phyloP scores from a whole-genome alignment of 179 eudicot genomes.

The Corrigiola litoralis region DNA sequence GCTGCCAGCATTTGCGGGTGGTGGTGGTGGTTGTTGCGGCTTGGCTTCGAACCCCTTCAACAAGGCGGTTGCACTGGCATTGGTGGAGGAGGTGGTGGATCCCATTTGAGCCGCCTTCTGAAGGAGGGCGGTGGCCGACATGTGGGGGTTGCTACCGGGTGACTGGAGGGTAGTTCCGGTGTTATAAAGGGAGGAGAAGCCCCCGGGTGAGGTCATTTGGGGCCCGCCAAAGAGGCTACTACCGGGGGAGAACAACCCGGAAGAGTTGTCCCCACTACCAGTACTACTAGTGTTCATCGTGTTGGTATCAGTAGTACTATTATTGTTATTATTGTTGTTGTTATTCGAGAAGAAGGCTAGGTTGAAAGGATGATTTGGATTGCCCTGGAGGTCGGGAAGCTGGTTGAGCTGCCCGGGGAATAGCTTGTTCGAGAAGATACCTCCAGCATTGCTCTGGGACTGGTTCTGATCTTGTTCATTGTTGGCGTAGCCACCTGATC shows the following conservation, averaged over 20 bases:
- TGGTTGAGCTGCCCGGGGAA: conserved; percentile 26
- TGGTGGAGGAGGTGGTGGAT: conserved; percentile 35
- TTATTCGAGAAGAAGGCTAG: conserved; percentile 40
- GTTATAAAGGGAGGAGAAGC: conserved; percentile 22
- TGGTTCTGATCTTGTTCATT: conserved; percentile 13
- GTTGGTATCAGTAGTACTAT: conserved; percentile 7
- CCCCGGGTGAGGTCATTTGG: conserved; percentile 16
- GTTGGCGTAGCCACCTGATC: neutral
- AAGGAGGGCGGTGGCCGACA: conserved; percentile 83
- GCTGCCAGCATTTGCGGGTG: conserved; percentile 10
- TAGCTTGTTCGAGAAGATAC: conserved; percentile 34
- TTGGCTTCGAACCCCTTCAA: conserved; percentile 29
- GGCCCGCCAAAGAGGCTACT: conserved; percentile 21
- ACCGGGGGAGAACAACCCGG: conserved; percentile 15
- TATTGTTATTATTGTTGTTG: conserved; percentile 14
- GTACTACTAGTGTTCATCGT: conserved; percentile 13
- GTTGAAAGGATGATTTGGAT: conserved; percentile 25
- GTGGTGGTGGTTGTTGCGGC: conserved; percentile 12
- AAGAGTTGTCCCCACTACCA: conserved; percentile 18
- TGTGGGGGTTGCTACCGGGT: conserved; percentile 24
- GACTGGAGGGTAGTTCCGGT: conserved; percentile 3
- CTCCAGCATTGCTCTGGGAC: conserved; percentile 18
- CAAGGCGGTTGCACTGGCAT: conserved; percentile 27
- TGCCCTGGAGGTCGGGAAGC: conserved; percentile 41
- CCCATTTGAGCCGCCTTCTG: conserved; percentile 81